Percentiles rank a stretch among this genome's conserved stretches.
Evolutionary conservation across 768 basidiomycete genomes (phyloP).

Genomic region (Crucibulum laeve): DNA sequence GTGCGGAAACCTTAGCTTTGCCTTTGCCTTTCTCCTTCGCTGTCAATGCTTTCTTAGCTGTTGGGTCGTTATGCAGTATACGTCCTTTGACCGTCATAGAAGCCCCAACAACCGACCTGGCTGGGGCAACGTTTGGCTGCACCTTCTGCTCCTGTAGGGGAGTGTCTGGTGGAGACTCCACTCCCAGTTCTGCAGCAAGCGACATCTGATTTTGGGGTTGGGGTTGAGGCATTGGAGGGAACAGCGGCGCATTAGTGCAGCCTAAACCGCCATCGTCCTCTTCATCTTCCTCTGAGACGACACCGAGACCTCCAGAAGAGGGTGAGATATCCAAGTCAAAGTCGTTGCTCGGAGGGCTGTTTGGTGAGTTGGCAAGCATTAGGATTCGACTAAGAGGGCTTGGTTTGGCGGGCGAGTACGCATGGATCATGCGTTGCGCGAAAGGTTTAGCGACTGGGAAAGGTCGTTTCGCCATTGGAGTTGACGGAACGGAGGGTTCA

Average conservation of each 20-base stretch:
- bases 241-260: slow-evolving; percentile 9
- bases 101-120: slow-evolving; percentile 7
- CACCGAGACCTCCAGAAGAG: slow-evolving; percentile 19
- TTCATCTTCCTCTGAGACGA: slow-evolving; percentile 30
- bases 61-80: slow-evolving; percentile 24
- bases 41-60: slow-evolving; percentile 16
- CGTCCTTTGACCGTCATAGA: slow-evolving; percentile 15
- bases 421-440: slow-evolving; percentile 67
- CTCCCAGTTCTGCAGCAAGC: slow-evolving; percentile 42
- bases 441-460: slow-evolving; percentile 74
- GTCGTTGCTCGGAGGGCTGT: slow-evolving; percentile 24
- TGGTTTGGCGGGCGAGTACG: slow-evolving; percentile 77
- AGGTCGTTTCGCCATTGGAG: slow-evolving; percentile 31
- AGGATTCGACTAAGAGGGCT: slow-evolving; percentile 79
- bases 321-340: slow-evolving; percentile 14
- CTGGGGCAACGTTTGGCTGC: slow-evolving; percentile 22
- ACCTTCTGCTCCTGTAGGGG: slow-evolving; percentile 50
- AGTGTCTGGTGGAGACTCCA: slow-evolving; percentile 42
- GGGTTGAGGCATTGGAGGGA: slow-evolving; percentile 4
- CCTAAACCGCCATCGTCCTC: slow-evolving; percentile 23
- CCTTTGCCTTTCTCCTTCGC: slow-evolving; percentile 36
- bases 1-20: slow-evolving; percentile 8
- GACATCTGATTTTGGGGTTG: slow-evolving; percentile 29
- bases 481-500: slow-evolving; percentile 23
- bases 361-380: slow-evolving; percentile 62